Evolutionary conservation across 768 basidiomycete genomes (phyloP).

Genomic region (Hygrocybe punicea): DNA sequence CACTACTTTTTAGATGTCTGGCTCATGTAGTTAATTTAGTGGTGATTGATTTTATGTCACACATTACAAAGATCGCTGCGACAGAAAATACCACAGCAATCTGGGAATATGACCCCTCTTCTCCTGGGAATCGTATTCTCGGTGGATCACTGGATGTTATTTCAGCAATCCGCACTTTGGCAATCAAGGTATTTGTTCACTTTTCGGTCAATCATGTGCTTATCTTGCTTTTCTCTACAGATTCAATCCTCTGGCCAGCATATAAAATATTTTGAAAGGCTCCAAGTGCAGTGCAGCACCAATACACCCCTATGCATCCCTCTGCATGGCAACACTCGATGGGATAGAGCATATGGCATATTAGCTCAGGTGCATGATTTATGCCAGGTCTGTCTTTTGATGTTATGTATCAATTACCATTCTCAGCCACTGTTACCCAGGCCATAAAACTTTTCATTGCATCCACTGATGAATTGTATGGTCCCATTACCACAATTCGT

Average conservation of each 20-base stretch:
- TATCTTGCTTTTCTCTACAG: conserved; percentile 9
- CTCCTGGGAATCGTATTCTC: conserved; percentile 22
- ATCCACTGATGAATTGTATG: conserved; percentile 24
- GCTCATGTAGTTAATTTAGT: conserved; percentile 30
- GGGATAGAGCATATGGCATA: conserved; percentile 26
- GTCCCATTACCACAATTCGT: conserved; percentile 28
- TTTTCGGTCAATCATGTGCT: not conserved
- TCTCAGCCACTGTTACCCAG: conserved; percentile 3
- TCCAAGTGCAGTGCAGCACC: conserved; percentile 17
- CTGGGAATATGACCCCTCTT: conserved; percentile 33
- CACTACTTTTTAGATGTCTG: conserved; percentile 16
- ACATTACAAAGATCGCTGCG: conserved; percentile 28
- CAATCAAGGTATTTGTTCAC: conserved; percentile 27
- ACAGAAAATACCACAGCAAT: conserved; percentile 29
- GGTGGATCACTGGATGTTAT: conserved; percentile 31
- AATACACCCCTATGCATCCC: conserved; percentile 17
- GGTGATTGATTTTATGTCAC: conserved; percentile 27
- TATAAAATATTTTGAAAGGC: conserved; percentile 21
- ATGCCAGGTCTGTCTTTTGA: conserved; percentile 8
- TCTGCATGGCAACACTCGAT: conserved; percentile 24
- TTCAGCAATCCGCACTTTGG: conserved; percentile 26
- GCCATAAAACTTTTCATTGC: conserved; percentile 12
- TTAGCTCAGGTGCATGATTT: conserved; percentile 15
- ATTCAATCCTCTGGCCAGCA: conserved; percentile 24
- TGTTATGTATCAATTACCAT: no score